Evolutionary conservation across 345 rosid species (phyloP), one percentile per base, ranked within the genome.

Genomic region (Eutrema yunnanense): DNA sequence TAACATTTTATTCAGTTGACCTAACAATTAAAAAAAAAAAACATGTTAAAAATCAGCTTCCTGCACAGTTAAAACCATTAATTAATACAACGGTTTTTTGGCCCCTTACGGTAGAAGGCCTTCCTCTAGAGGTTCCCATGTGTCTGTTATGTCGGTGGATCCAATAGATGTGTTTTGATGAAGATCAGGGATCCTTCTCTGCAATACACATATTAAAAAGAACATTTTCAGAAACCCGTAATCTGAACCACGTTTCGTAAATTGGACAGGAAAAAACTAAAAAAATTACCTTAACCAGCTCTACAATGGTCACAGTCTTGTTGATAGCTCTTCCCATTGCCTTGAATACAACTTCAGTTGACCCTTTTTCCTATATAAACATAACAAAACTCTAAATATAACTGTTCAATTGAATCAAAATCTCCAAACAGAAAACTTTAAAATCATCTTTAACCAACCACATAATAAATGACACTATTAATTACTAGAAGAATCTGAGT

Each of bases 321-420:
- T 82, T 88, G 60, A 88, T 88, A 49, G 92, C 92, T 79, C 88
- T 88, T 65, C 92, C 92, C 88, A 85, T 88, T n/a, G 92, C 92
- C 72, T 86, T 88, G 77, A 86, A 86, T 38, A 78, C 82, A 62
- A 88, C 84, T 74, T 86, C 90, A 64, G 9, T 76, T 12, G 88
- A 80, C 2, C 90, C 90, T 74, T 86, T 88, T 58, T 88, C 90
- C 92, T 88, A 49, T 27, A 55, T 1, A 37, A 34, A 5, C 62
- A 49, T 13, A 29, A 38, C 42, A 58, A 44, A 57, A n/a, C 0
- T 57, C 66, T 29, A 14, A 26, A 65, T 38, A 41, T 41, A 74
- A 34, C 1, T 5, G 7, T 6, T 41, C 57, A 37, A 68, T 3
- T 2, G 0, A 44, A 68, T 43, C 69, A 60, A 19, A 67, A 59